phyloP scores from a whole-genome alignment of 2,329 filamentous ascomycete genomes.

The Botrytis hyacinthi region DNA sequence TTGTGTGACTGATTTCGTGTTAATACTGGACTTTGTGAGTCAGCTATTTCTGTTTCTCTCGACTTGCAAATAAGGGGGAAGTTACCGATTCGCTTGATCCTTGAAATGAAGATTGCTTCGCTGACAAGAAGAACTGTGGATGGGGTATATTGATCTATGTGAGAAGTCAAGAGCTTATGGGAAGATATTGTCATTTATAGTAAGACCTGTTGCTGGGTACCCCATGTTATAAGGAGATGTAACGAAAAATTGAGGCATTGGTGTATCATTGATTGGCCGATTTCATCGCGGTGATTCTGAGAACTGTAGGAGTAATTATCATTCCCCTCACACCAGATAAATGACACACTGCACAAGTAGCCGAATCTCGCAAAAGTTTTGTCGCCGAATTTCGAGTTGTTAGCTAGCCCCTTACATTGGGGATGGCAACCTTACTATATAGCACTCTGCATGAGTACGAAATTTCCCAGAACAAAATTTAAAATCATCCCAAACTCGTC shows the following conservation, averaged over 20 bases:
- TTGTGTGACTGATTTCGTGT: background rate
- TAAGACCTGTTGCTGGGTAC: background rate
- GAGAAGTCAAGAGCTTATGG: no score
- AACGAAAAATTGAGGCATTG: background rate
- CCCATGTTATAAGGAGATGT: background rate
- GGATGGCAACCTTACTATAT: background rate
- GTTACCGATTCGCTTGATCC: background rate
- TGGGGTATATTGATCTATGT: background rate
- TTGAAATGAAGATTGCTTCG: background rate
- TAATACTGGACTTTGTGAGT: background rate
- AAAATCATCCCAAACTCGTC: background rate
- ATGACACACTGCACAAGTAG: background rate
- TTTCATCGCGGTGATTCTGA: background rate
- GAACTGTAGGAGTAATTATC: background rate
- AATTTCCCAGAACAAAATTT: background rate
- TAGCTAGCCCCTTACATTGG: background rate
- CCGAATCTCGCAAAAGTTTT: background rate
- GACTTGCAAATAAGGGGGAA: background rate
- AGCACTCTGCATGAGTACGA: background rate
- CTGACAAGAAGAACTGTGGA: background rate
- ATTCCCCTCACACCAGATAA: no score
- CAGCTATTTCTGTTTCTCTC: background rate
- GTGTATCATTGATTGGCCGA: background rate
- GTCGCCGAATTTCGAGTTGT: background rate
- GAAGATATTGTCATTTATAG: background rate